Conservation (phyloP, 805 yeast genomes). For the Isabelozyma gotoi region DNA sequence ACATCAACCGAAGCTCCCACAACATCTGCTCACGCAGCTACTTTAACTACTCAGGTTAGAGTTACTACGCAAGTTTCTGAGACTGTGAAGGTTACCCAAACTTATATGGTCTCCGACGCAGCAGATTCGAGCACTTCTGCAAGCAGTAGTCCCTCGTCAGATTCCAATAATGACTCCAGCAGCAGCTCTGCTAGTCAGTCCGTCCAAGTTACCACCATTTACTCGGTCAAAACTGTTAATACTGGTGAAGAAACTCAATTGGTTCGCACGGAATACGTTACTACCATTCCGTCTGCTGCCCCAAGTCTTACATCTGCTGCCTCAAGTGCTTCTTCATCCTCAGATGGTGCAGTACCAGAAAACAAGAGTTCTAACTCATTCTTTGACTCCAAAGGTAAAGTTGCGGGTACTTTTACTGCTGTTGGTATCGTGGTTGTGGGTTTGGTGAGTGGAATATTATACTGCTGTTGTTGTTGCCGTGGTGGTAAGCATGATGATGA, state of each 20-base stretch:
- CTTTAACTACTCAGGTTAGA: not conserved
- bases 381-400: slow-evolving; percentile 70
- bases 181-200: slow-evolving; percentile 15
- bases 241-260: slow-evolving; percentile 8
- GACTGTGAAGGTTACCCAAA: slow-evolving; percentile 13
- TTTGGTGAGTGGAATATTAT: slow-evolving; percentile 42
- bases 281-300: slow-evolving; percentile 3
- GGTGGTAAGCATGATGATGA: slow-evolving; percentile 19
- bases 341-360: not conserved
- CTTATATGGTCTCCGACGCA: slow-evolving; percentile 4
- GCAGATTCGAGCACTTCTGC: slow-evolving; percentile 8
- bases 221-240: slow-evolving; percentile 15
- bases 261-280: slow-evolving; percentile 14
- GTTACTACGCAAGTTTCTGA: slow-evolving; percentile 6
- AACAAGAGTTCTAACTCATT: slow-evolving; percentile 37
- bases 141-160: slow-evolving; percentile 12
- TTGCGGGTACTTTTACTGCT: slow-evolving; percentile 81
- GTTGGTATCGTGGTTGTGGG: slow-evolving; percentile 65
- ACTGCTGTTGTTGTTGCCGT: slow-evolving; percentile 31
- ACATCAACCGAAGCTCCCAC: slow-evolving; percentile 6
- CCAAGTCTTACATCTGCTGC: slow-evolving; percentile 3
- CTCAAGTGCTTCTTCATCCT: slow-evolving; percentile 5
- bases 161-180: slow-evolving; percentile 15
- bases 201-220: slow-evolving; percentile 10
- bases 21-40: not conserved